A percentile compares a stretch with the other conserved stretches of the same genome.
Conservation (phyloP, 2,329 filamentous ascomycete species). For the Tolypocladium cylindrosporum region DNA sequence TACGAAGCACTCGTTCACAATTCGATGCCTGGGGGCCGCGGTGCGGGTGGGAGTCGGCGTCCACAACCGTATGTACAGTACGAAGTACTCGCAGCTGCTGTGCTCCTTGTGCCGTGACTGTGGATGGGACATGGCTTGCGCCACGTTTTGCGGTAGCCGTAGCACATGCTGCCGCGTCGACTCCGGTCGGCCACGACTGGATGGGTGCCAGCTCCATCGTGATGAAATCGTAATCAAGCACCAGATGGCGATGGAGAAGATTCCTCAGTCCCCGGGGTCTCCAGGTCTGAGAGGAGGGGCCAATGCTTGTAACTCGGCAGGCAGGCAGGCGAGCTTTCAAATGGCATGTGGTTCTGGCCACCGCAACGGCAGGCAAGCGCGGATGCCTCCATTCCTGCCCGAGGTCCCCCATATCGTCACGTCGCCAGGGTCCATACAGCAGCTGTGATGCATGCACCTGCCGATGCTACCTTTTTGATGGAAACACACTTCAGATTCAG, state of each 20-base stretch:
- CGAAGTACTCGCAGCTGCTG: neutral
- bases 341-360: neutral
- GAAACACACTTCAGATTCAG: neutral
- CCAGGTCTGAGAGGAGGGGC: neutral
- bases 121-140: neutral
- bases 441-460: neutral
- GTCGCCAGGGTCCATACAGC: neutral
- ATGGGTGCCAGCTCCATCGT: neutral
- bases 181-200: neutral
- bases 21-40: neutral
- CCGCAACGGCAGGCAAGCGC: neutral
- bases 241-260: neutral
- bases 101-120: neutral
- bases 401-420: neutral
- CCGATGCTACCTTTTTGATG: neutral
- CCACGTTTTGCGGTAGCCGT: neutral
- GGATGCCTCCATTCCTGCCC: neutral
- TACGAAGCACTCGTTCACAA: neutral
- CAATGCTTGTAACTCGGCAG: neutral
- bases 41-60: neutral
- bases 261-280: neutral
- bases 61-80: too few relatives aligned
- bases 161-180: neutral
- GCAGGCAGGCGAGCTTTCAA: neutral
- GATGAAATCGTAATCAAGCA: neutral